Percentiles rank a stretch among this genome's conserved stretches.
phyloP scores from a whole-genome alignment of 768 basidiomycete genomes.

The Termitomyces heimii region DNA sequence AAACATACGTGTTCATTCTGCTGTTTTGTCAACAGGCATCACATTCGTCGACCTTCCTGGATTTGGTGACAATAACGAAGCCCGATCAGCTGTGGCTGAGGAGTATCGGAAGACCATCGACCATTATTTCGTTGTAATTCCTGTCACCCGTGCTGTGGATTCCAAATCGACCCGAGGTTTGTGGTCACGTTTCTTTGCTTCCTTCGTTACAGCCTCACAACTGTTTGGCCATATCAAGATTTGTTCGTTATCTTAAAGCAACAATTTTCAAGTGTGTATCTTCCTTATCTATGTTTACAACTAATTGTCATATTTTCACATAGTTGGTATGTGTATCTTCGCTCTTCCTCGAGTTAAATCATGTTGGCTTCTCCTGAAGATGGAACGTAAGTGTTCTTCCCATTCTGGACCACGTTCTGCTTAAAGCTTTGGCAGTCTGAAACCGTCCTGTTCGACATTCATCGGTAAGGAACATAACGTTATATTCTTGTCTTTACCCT shows the following conservation, averaged over 20 bases:
- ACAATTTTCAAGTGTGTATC: conserved; percentile 3
- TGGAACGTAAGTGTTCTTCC: conserved; percentile 1
- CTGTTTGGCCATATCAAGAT: background rate
- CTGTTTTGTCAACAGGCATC: background rate
- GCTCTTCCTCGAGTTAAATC: background rate
- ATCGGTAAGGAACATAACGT: background rate
- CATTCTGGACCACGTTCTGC: background rate
- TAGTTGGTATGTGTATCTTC: background rate
- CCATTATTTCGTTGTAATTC: conserved; percentile 2
- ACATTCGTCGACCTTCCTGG: conserved; percentile 4
- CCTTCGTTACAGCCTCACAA: background rate
- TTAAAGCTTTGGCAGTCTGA: background rate
- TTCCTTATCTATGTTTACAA: background rate
- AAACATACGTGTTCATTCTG: background rate
- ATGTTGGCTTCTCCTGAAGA: background rate
- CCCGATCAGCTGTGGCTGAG: conserved; percentile 2
- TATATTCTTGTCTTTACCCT: background rate
- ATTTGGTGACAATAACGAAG: background rate
- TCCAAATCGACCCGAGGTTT: background rate
- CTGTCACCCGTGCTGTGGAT: conserved; percentile 1
- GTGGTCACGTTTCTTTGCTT: background rate
- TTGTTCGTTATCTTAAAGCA: background rate
- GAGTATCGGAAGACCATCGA: background rate
- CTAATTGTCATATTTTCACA: background rate
- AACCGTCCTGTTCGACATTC: conserved; percentile 3